Evolutionary conservation across 345 rosid genomes (phyloP).

Genomic region (Murraya paniculata): DNA sequence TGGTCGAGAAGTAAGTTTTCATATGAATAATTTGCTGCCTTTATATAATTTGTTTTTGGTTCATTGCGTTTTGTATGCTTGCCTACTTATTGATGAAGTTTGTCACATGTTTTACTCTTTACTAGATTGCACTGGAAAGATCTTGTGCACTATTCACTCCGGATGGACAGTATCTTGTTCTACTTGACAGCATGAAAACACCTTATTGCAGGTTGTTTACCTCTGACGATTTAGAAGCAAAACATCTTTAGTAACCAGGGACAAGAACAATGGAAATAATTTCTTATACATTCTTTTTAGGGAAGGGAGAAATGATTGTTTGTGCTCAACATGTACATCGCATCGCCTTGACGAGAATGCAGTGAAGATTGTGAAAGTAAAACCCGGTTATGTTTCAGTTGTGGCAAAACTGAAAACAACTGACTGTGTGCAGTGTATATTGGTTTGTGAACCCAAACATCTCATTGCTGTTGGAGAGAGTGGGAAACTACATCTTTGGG

Average conservation of each 20-base stretch:
- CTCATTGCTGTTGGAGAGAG: constrained; percentile 65
- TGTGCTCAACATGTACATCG: constrained; percentile 68
- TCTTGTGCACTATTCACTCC: constrained; percentile 65
- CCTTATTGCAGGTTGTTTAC: constrained; percentile 79
- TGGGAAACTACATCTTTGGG: constrained; percentile 75
- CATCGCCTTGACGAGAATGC: constrained; percentile 45
- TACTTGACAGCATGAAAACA: constrained; percentile 58
- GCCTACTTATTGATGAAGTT: constrained; percentile 1
- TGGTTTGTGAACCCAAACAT: constrained; percentile 61
- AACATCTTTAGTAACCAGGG: not conserved
- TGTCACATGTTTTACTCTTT: constrained; percentile 12
- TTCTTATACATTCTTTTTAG: constrained; percentile 33
- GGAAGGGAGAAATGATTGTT: constrained; percentile 61
- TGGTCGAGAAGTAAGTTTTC: constrained; percentile 42
- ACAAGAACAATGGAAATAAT: constrained; percentile 12
- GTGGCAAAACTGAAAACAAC: constrained; percentile 49
- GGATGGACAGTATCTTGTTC: constrained; percentile 60
- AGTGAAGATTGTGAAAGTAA: constrained; percentile 63
- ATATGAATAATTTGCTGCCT: constrained; percentile 4
- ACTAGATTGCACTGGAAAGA: constrained; percentile 56
- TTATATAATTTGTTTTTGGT: constrained; percentile 2
- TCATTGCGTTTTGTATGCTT: constrained; percentile 2
- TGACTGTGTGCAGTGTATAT: constrained; percentile 51
- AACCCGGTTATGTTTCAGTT: constrained; percentile 69
- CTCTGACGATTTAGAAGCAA: constrained; percentile 7